phyloP scores from a whole-genome alignment of 176 grass and related monocot genomes.

The Pharus latifolius region DNA sequence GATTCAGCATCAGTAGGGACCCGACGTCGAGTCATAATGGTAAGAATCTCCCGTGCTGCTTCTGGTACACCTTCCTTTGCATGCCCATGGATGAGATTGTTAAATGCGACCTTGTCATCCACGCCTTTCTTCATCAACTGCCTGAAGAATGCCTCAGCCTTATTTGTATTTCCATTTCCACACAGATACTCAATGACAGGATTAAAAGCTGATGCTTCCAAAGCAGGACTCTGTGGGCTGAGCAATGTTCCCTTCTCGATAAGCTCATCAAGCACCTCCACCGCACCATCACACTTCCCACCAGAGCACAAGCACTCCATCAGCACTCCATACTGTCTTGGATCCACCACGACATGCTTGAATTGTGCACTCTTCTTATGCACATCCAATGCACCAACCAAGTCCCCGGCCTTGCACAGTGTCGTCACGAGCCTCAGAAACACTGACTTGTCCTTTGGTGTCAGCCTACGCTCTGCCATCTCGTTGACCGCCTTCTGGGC shows the following conservation, averaged over 20 bases:
- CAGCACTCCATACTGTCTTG: slow-evolving; percentile 57
- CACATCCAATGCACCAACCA: slow-evolving; percentile 70
- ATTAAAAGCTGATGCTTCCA: slow-evolving; percentile 57
- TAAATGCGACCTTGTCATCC: slow-evolving; percentile 73
- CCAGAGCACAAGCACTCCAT: slow-evolving; percentile 68
- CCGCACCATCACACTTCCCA: slow-evolving; percentile 42
- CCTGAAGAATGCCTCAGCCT: slow-evolving; percentile 85
- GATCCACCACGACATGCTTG: slow-evolving; percentile 56
- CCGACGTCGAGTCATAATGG: slow-evolving; percentile 57
- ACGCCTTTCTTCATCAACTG: slow-evolving; percentile 98
- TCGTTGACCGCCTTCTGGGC: slow-evolving; percentile 46
- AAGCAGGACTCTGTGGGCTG: slow-evolving; percentile 41
- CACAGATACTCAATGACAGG: slow-evolving; percentile 78
- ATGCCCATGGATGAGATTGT: slow-evolving; percentile 72
- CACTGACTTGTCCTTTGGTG: slow-evolving; percentile 75
- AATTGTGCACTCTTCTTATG: slow-evolving; percentile 63
- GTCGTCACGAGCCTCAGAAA: slow-evolving; percentile 64
- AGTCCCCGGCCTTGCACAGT: slow-evolving; percentile 57
- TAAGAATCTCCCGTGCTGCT: slow-evolving; percentile 54
- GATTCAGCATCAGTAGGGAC: slow-evolving; percentile 60
- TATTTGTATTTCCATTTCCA: slow-evolving; percentile 51
- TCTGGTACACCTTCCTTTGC: slow-evolving; percentile 70
- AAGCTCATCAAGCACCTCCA: slow-evolving; percentile 68
- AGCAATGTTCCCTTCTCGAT: slow-evolving; percentile 61
- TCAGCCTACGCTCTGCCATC: slow-evolving; percentile 62